A percentile compares a stretch with the other conserved stretches of the same genome.
phyloP scores from a whole-genome alignment of 306 rosid genomes.

The Prunus mume region DNA sequence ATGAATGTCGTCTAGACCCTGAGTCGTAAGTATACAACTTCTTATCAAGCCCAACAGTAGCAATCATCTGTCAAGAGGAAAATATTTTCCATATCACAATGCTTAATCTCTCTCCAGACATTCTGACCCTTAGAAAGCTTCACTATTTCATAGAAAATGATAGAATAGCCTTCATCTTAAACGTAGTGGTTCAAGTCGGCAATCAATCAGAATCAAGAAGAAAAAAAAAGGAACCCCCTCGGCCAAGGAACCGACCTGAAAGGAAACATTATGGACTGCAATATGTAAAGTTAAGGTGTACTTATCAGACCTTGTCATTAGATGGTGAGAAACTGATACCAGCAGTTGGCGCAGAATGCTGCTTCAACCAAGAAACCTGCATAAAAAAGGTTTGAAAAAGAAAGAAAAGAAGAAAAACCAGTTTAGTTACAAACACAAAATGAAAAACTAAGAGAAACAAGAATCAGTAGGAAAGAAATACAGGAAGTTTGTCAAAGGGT shows the following conservation, averaged over 20 bases:
- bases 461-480: not conserved
- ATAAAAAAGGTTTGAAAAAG: not conserved
- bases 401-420: constrained; percentile 12
- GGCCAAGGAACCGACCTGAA: too few species aligned
- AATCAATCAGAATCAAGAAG: too few species aligned
- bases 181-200: too few species aligned
- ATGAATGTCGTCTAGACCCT: constrained; percentile 77
- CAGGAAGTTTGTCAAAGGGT: not conserved
- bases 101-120: constrained; percentile 12
- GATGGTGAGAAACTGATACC: constrained; percentile 96
- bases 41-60: constrained; percentile 95
- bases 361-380: constrained; percentile 93
- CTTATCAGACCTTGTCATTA: constrained; percentile 80
- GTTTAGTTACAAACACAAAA: constrained; percentile 8
- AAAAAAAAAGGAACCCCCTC: too few species aligned
- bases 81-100: constrained; percentile 24
- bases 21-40: constrained; percentile 89
- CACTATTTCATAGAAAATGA: constrained; percentile 16
- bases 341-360: constrained; percentile 98
- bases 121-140: constrained; percentile 22
- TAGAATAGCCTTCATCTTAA: constrained; percentile 18
- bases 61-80: constrained; percentile 69
- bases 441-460: constrained; percentile 8
- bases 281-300: not conserved
- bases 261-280: constrained; percentile 5